Evolutionary conservation across 495 filamentous ascomycete species (phyloP).

Genomic region (Aspergillus egyptiacus): DNA sequence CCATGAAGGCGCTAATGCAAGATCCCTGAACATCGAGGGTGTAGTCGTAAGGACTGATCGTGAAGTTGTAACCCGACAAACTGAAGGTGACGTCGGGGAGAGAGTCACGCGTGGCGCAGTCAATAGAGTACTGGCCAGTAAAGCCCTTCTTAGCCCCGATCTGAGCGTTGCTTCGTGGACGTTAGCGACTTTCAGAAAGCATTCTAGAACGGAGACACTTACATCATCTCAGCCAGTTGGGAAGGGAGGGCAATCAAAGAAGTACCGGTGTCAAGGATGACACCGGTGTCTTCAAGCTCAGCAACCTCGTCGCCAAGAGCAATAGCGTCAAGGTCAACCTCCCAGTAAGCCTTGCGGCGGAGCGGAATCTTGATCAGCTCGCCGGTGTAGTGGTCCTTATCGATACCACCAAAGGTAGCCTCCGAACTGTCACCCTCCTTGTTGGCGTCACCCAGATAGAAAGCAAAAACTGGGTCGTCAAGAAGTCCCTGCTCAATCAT

Average conservation of each 20-base stretch:
- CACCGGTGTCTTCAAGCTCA: slow-evolving; percentile 86
- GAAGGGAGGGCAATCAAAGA: slow-evolving; percentile 94
- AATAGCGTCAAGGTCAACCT: slow-evolving; percentile 92
- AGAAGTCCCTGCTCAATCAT: slow-evolving; percentile 84
- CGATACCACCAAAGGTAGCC: slow-evolving; percentile 86
- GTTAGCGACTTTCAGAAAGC: slow-evolving; percentile 20
- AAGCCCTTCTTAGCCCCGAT: slow-evolving; percentile 97
- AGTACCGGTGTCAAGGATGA: slow-evolving; percentile 97
- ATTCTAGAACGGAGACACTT: slow-evolving; percentile 23
- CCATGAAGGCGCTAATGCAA: slow-evolving; percentile 97
- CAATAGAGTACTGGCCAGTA: slow-evolving; percentile 91
- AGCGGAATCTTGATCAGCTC: slow-evolving; percentile 89
- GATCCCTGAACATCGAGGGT: slow-evolving; percentile 91
- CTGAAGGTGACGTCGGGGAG: slow-evolving; percentile 88
- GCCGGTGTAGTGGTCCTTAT: slow-evolving; percentile 80
- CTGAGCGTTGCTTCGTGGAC: slow-evolving; percentile 67
- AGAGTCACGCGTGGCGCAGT: slow-evolving; percentile 74
- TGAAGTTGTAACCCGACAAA: slow-evolving; percentile 83
- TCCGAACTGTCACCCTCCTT: slow-evolving; percentile 73
- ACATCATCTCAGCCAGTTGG: slow-evolving; percentile 88
- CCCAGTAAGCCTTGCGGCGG: slow-evolving; percentile 99
- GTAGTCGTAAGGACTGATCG: slow-evolving; percentile 85
- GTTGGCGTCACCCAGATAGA: slow-evolving; percentile 81
- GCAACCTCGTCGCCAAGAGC: slow-evolving; percentile 76
- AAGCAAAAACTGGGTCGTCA: slow-evolving; percentile 91